Percentiles rank a stretch among this genome's conserved stretches.
Conservation (phyloP, 768 basidiomycete species). For the Mycena vulgaris region DNA sequence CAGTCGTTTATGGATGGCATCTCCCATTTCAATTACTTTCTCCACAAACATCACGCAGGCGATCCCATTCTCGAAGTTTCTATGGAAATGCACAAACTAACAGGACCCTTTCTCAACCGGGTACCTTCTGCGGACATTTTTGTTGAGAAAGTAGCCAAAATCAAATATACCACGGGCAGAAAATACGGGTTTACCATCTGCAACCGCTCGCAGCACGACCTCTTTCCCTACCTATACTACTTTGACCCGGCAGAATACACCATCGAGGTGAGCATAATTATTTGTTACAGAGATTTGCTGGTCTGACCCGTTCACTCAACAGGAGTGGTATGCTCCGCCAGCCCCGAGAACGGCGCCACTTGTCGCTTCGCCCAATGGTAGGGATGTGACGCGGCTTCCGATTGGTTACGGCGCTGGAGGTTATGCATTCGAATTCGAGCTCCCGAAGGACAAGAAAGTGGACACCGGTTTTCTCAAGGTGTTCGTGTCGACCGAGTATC, state of each 20-base stretch:
- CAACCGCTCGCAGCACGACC: too few relatives aligned
- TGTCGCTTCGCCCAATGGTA: not conserved
- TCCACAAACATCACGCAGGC: not conserved
- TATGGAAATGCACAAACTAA: constrained; percentile 3
- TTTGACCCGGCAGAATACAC: constrained; percentile 12
- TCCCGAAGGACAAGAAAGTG: not conserved
- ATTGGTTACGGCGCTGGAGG: not conserved
- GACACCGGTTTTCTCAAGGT: constrained; percentile 60
- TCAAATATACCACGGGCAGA: constrained; percentile 18
- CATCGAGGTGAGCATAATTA: not conserved
- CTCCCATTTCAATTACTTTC: constrained; percentile 24
- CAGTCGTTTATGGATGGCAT: not conserved
- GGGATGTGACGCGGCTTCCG: not conserved
- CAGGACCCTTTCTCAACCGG: not conserved
- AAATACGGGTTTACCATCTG: too few relatives aligned
- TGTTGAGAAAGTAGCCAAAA: not conserved
- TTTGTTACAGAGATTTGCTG: not conserved
- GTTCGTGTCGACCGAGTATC: constrained; percentile 62
- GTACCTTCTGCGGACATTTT: not conserved
- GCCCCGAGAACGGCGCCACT: not conserved
- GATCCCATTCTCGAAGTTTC: not conserved
- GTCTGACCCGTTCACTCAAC: not conserved
- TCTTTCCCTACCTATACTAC: too few relatives aligned
- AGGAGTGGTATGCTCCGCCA: constrained; percentile 1
- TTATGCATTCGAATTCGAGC: constrained; percentile 5